These are phyloP conservation scores for Populus nigra DNA, from an alignment of 345 rosid genomes.

Conservation along the genomic window DNA sequence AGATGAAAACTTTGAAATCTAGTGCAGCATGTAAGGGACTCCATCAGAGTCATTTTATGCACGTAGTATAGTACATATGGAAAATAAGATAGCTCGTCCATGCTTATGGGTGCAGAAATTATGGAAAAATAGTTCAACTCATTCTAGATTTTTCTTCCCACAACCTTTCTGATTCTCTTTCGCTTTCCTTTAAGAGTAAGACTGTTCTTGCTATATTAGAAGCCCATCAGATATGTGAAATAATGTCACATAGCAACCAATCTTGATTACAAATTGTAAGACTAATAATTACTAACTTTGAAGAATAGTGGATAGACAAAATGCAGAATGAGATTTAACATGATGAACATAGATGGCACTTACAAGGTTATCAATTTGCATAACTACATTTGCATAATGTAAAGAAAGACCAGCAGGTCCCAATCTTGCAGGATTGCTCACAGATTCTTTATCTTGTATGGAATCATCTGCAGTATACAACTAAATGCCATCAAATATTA, in stretches of 20 bases:
- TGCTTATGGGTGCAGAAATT: not conserved
- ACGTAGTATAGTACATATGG: not conserved
- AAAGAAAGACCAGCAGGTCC: conserved; percentile 85
- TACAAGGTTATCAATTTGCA: conserved; percentile 79
- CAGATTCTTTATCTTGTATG: not conserved
- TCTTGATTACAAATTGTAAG: not conserved
- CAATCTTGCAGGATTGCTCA: conserved; percentile 39
- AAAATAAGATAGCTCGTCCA: not conserved
- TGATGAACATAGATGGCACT: conserved; percentile 26
- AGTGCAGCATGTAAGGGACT: not conserved
- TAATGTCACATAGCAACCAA: not conserved
- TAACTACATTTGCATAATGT: conserved; percentile 74
- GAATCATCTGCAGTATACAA: conserved; percentile 17
- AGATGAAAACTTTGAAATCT: not conserved
- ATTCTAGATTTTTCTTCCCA: not conserved
- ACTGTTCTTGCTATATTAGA: not conserved
- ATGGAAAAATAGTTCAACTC: not conserved
- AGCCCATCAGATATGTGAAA: not conserved
- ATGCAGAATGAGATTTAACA: not conserved
- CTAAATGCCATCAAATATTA: not conserved
- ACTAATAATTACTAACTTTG: not conserved
- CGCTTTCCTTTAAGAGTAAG: not conserved
- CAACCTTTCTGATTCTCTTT: not conserved
- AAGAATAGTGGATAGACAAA: not conserved
- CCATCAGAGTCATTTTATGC: not conserved